phyloP scores from a whole-genome alignment of 1,139 yeast genomes.

The Diutina mesorugosa region DNA sequence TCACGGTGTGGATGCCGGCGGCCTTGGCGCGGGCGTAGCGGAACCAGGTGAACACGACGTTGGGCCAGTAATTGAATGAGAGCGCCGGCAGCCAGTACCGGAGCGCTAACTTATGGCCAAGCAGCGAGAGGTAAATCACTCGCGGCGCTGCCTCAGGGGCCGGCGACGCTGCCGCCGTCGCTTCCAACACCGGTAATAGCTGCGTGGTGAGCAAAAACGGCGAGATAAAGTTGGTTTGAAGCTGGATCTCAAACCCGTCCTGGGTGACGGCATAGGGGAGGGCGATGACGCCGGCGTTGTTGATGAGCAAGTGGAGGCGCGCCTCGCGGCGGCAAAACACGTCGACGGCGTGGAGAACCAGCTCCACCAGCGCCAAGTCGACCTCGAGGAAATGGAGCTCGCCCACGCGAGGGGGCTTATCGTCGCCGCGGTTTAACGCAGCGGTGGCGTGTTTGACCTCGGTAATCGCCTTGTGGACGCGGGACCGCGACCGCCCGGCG shows the following conservation, averaged over 20 bases:
- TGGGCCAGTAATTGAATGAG: constrained; percentile 49
- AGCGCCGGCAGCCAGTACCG: constrained; percentile 36
- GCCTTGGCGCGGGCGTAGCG: constrained; percentile 74
- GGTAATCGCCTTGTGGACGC: constrained; percentile 44
- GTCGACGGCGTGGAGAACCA: constrained; percentile 45
- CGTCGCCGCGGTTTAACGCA: neutral
- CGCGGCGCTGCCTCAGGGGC: constrained; percentile 33
- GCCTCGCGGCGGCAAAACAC: constrained; percentile 37
- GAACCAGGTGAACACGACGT: constrained; percentile 61
- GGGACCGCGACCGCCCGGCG: constrained; percentile 50
- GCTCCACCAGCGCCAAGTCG: constrained; percentile 46
- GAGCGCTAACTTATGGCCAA: constrained; percentile 52
- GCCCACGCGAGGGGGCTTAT: constrained; percentile 28
- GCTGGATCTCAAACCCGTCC: constrained; percentile 70
- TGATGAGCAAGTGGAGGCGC: constrained; percentile 47
- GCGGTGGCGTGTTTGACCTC: constrained; percentile 11
- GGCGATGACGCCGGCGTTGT: constrained; percentile 80
- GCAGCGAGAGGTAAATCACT: constrained; percentile 54
- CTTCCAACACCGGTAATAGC: constrained; percentile 41
- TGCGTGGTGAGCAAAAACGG: constrained; percentile 61
- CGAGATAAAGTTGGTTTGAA: constrained; percentile 69
- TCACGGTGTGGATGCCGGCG: constrained; percentile 66
- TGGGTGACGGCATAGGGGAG: constrained; percentile 49
- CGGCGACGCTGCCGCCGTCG: constrained; percentile 10
- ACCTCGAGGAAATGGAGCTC: constrained; percentile 44